Base-by-base conservation (phyloP, 768 basidiomycete species). In the Panaeolus papilionaceus region DNA sequence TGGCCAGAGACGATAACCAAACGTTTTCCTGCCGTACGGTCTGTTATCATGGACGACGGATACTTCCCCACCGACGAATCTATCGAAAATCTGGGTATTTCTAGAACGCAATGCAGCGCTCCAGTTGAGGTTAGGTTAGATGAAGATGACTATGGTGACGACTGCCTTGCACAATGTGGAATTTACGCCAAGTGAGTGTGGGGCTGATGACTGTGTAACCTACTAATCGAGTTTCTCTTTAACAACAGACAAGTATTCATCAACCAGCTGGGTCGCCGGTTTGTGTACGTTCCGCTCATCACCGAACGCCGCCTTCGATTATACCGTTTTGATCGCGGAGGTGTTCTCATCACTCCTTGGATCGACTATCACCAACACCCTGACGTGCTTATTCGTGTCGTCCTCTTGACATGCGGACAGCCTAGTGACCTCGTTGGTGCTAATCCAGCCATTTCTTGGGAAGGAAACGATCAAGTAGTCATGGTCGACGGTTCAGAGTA, bases 201-300 rank as follows among this genome's bases (percentile, higher is more conserved):
- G 10, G 3, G 28, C 16, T 33, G 20, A 11, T 28, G 26, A 28
- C n/a, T 20, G 12, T 12, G 23, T 33, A 26, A 5, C 51, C 2
- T 8, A 23, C 16, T 7, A 49, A 49, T 16, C 20, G 49, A 7
- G 20, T 23, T 51, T 26, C n/a, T 51, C 23, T 4, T 23, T 51
- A 26, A 54, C 20, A 20, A 54, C 16, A 54, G 51, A 14, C 26
- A 54, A 14, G 33, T 54, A 4, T 33, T 54, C 23, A 14, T 33
- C 26, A 54, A 33, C 18, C 51, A 54, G 33, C 6, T 12, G 10
- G 51, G 51, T 11, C 51, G 51, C 28, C 51, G 51, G 9, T 54
- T 54, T 54, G 51, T 54, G 2, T 54, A 18, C 12, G n/a, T 54
- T n/a, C 51, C 51, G 33, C 26, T 54, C 51, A 54, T 54, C 51